Base-by-base conservation (phyloP, 306 rosid species). In the Lathyrus oleraceus region DNA sequence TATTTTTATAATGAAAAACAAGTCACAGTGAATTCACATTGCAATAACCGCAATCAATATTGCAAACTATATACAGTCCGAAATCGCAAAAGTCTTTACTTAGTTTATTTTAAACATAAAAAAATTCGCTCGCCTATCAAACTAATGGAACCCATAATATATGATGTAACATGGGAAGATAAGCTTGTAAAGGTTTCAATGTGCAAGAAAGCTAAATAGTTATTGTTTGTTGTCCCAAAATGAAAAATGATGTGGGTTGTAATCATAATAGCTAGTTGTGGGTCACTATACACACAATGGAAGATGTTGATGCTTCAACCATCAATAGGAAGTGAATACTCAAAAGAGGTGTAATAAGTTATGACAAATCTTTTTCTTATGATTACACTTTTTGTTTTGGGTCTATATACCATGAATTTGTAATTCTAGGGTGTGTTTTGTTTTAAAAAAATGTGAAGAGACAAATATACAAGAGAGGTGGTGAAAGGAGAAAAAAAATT, bases 271-370 rank as follows among this genome's bases (percentile, higher is more conserved):
- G 73, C 73, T 69, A 51, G 62, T 48, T 64, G 82, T 0, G 71
- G 82, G 71, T 36, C 70, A 73, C 25, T 64, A 40, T 81, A 73
- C n/a, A n/a, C 38, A 32, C 7, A 67, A 67, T 60, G 30, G 81
- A 80, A 51, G 84, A 80, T 60, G 59, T 67, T 25, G 76, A 71
- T 71, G 81, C 43, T 28, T 20, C 47, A 71, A 61, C 81, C 45
- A 43, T 61, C 68, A 28, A 42, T 42, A 27, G 11, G 5, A 3
- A 63, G 9, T 43, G 20, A n/a, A 9, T 59, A 65, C 32, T 17
- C 16, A 13, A 39, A 61, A 15, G 38, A 23, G 40, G 19, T 8
- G 36, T 27, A 17, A 2, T 61, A 27, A 54, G 38, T 20, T 15
- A 16, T 25, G 65, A 57, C 65, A 58, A 44, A 28, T 72, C 19